A percentile compares a stretch with the other conserved stretches of the same genome.
phyloP scores from a whole-genome alignment of 805 yeast species.

The Suhomyces vadensis region DNA sequence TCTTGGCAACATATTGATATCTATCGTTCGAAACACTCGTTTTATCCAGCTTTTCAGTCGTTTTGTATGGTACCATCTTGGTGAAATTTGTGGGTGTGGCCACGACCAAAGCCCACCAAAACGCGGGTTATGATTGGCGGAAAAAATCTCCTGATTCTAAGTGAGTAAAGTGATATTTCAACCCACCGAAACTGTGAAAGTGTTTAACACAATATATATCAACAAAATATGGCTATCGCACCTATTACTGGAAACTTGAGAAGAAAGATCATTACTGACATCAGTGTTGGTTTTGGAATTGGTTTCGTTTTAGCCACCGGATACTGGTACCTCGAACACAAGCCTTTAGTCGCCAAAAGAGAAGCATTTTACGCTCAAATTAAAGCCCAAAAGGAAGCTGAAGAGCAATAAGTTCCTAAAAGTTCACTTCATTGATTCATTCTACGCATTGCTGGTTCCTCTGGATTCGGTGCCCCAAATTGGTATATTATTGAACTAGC shows the following conservation, averaged over 20 bases:
- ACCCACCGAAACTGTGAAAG: not conserved
- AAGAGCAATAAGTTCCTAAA: constrained; percentile 31
- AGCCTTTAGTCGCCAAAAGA: constrained; percentile 67
- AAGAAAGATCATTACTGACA: constrained; percentile 78
- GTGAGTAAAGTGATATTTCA: not conserved
- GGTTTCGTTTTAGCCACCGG: constrained; percentile 63
- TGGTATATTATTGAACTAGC: too few relatives aligned
- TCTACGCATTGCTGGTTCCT: too few relatives aligned
- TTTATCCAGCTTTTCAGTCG: not conserved
- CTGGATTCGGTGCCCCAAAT: too few relatives aligned
- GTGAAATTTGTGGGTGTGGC: not conserved
- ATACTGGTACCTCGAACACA: constrained; percentile 89
- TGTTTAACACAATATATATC: not conserved
- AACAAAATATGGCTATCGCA: constrained; percentile 64
- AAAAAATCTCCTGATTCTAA: constrained; percentile 6
- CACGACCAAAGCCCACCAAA: not conserved
- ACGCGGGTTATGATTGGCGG: constrained; percentile 7
- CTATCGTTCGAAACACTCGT: too few relatives aligned
- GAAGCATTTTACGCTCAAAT: constrained; percentile 81
- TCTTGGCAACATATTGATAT: constrained; percentile 10
- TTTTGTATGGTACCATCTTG: not conserved
- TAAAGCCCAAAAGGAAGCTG: constrained; percentile 71
- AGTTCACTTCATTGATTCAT: too few relatives aligned
- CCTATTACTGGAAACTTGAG: constrained; percentile 84
- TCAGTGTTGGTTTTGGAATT: constrained; percentile 62